Conservation (phyloP, 176 grass and related monocot species). For the Elymus sibiricus region DNA sequence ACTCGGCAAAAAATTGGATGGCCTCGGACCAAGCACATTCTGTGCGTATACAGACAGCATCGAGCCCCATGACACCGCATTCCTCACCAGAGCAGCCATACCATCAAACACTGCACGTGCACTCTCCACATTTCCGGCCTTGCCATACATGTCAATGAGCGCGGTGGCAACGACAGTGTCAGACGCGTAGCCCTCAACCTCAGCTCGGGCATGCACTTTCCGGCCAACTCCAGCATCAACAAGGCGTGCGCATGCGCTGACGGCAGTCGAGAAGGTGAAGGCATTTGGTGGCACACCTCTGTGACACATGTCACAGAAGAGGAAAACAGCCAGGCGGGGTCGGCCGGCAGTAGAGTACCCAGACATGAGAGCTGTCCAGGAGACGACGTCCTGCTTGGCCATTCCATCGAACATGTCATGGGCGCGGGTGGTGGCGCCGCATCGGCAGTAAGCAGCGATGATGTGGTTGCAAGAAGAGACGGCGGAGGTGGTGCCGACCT, state of each 20-base stretch:
- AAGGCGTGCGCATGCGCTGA: constrained; percentile 55
- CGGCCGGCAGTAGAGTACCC: constrained; percentile 36
- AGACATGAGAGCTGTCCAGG: constrained; percentile 85
- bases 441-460: constrained; percentile 45
- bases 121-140: constrained; percentile 33
- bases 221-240: constrained; percentile 36
- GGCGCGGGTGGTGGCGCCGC: constrained; percentile 22
- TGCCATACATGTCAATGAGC: constrained; percentile 71
- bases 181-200: constrained; percentile 27
- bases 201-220: constrained; percentile 53
- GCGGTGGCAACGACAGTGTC: constrained; percentile 45
- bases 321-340: constrained; percentile 10
- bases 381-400: constrained; percentile 33
- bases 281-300: constrained; percentile 43
- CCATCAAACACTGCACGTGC: constrained; percentile 51
- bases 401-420: constrained; percentile 61
- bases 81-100: constrained; percentile 39
- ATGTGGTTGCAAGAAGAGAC: constrained; percentile 5
- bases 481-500: constrained; percentile 19
- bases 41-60: no score
- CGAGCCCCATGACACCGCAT: constrained; percentile 53
- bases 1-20: no score
- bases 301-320: constrained; percentile 36
- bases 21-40: no score
- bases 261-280: constrained; percentile 46